These are phyloP conservation scores for Pulchroboletus neoregius DNA, from an alignment of 1,284 basidiomycete species.

Conservation along the genomic window DNA sequence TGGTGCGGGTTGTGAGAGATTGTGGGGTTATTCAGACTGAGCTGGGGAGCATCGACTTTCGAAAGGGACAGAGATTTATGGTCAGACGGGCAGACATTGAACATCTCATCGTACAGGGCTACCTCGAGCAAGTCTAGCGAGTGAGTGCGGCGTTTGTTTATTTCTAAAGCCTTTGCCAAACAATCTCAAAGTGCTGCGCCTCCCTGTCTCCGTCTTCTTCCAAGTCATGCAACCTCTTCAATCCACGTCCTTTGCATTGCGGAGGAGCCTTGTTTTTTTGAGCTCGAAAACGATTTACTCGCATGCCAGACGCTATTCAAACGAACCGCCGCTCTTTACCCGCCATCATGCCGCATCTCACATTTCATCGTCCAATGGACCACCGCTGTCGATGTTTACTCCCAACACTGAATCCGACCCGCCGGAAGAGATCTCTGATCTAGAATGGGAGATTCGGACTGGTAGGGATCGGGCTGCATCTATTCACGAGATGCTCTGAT, in stretches of 20 bases:
- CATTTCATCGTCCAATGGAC: slow-evolving; percentile 22
- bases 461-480: slow-evolving; percentile 37
- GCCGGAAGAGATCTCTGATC: slow-evolving; percentile 32
- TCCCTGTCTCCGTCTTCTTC: neutral
- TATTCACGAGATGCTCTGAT: slow-evolving; percentile 29
- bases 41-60: slow-evolving; percentile 81
- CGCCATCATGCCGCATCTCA: slow-evolving; percentile 1
- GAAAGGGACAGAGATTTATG: slow-evolving; percentile 84
- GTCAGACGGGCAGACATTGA: slow-evolving; percentile 86
- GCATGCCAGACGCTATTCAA: slow-evolving; percentile 6
- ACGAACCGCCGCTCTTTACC: neutral
- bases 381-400: slow-evolving; percentile 30
- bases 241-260: neutral
- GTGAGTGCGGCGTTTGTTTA: slow-evolving; percentile 28
- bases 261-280: neutral
- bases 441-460: slow-evolving; percentile 66
- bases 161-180: slow-evolving; percentile 32
- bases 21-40: slow-evolving; percentile 90
- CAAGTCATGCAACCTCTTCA: slow-evolving; percentile 16
- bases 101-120: slow-evolving; percentile 88
- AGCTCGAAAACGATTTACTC: too few species aligned
- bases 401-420: slow-evolving; percentile 16
- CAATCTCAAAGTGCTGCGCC: slow-evolving; percentile 13
- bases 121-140: slow-evolving; percentile 65
- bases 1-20: slow-evolving; percentile 76